These are phyloP conservation scores for Stentor roeselii DNA, from an alignment of 73 alveolate species.

Conservation along the genomic window DNA sequence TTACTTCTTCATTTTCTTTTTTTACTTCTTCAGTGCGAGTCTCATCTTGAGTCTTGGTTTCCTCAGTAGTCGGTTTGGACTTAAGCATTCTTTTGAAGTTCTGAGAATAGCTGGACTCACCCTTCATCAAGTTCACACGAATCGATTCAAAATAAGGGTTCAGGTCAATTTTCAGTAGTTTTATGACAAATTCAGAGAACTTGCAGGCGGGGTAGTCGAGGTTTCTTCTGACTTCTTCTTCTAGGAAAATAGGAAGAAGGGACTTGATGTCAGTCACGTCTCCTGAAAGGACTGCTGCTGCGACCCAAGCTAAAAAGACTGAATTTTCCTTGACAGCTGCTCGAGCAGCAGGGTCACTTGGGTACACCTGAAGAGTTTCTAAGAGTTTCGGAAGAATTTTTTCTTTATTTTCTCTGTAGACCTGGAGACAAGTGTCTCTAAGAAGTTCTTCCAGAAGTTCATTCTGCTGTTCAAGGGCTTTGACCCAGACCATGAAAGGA, in stretches of 20 bases:
- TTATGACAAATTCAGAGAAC: background rate
- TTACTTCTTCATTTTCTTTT: background rate
- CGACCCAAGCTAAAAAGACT: background rate
- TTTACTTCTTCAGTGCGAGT: background rate
- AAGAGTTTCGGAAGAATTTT: background rate
- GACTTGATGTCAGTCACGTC: background rate
- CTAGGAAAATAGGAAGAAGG: background rate
- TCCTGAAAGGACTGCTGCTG: background rate
- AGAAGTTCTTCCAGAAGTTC: background rate
- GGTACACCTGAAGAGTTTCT: background rate
- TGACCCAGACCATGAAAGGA: background rate
- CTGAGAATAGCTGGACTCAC: background rate
- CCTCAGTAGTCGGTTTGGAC: background rate
- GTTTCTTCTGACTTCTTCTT: slow-evolving; percentile 21
- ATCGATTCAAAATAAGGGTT: background rate
- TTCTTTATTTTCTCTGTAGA: background rate
- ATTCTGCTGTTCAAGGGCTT: background rate
- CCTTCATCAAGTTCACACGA: background rate
- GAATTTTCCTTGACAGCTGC: background rate
- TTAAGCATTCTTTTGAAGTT: background rate
- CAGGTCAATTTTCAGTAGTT: background rate
- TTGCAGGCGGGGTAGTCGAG: background rate
- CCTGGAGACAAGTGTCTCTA: slow-evolving; percentile 6
- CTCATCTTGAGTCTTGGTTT: no score
- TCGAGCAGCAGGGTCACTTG: background rate